Conservation (phyloP, 2,329 filamentous ascomycete species). For the Oidium heveae region DNA sequence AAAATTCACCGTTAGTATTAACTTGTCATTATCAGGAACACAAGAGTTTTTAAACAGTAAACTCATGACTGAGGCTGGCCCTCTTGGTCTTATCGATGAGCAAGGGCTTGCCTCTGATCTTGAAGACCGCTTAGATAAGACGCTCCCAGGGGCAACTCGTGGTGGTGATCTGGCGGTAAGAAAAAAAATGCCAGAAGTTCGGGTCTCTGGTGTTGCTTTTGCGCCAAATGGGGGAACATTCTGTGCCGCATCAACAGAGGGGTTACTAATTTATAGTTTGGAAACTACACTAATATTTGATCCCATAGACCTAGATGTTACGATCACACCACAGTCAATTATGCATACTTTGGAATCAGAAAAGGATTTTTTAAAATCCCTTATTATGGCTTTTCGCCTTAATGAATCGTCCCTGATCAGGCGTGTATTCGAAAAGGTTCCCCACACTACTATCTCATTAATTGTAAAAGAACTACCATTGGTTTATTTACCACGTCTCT, state of each 20-base stretch:
- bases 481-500: constrained; percentile 63
- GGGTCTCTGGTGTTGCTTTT: constrained; percentile 66
- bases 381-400: constrained; percentile 92
- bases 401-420: constrained; percentile 66
- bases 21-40: constrained; percentile 84
- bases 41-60: constrained; percentile 94
- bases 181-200: constrained; percentile 54
- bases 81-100: constrained; percentile 62
- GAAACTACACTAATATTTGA: constrained; percentile 73
- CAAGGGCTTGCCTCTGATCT: constrained; percentile 71
- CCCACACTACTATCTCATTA: constrained; percentile 46
- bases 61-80: constrained; percentile 72
- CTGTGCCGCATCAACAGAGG: constrained; percentile 86
- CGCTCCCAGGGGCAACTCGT: constrained; percentile 64
- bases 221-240: constrained; percentile 74
- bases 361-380: constrained; percentile 65
- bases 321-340: constrained; percentile 71
- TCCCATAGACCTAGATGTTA: constrained; percentile 85
- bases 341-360: constrained; percentile 40
- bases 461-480: constrained; percentile 57
- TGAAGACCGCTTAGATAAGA: constrained; percentile 57
- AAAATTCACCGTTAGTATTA: constrained; percentile 87
- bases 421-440: constrained; percentile 64
- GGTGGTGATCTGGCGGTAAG: constrained; percentile 60
- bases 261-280: constrained; percentile 75